phyloP scores from a whole-genome alignment of 140 eudicot species.

The Bidens hawaiensis region DNA sequence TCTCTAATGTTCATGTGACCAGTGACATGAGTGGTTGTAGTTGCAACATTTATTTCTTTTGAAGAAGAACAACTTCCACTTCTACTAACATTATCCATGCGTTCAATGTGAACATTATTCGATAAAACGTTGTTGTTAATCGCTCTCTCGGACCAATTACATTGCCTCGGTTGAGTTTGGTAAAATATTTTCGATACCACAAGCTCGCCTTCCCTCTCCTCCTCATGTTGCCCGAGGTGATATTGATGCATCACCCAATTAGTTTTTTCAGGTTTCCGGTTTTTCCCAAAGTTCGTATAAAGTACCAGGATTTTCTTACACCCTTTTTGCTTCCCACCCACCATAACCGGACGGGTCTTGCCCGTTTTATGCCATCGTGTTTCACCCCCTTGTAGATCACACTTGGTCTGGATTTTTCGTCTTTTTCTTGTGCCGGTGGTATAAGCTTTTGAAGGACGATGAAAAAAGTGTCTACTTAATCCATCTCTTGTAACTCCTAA shows the following conservation, averaged over 20 bases:
- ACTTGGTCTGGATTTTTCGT: slow-evolving; percentile 87
- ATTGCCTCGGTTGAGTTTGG: slow-evolving; percentile 93
- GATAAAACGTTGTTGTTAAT: slow-evolving; percentile 12
- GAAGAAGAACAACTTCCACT: slow-evolving; percentile 57
- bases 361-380: slow-evolving; percentile 99
- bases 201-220: slow-evolving; percentile 94
- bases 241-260: slow-evolving; percentile 99
- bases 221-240: slow-evolving; percentile 91
- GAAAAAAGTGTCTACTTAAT: slow-evolving; percentile 89
- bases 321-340: slow-evolving; percentile 78
- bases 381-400: slow-evolving; percentile 87
- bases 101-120: slow-evolving; percentile 15
- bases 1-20: slow-evolving; percentile 23
- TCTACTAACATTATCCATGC: slow-evolving; percentile 21
- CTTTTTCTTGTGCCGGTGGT: slow-evolving; percentile 96
- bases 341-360: slow-evolving; percentile 90
- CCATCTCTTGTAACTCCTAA: slow-evolving; percentile 98
- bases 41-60: slow-evolving; percentile 30
- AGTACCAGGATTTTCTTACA: slow-evolving; percentile 92
- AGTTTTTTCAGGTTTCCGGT: slow-evolving; percentile 90
- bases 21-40: slow-evolving; percentile 11
- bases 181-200: slow-evolving; percentile 91
- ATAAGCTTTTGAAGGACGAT: slow-evolving; percentile 95
- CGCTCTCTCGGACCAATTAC: slow-evolving; percentile 56
- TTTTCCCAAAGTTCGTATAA: slow-evolving; percentile 89